Evolutionary conservation across 129 eudicot species (phyloP), one percentile per base, ranked within the genome.

Genomic region (Tagetes patula): DNA sequence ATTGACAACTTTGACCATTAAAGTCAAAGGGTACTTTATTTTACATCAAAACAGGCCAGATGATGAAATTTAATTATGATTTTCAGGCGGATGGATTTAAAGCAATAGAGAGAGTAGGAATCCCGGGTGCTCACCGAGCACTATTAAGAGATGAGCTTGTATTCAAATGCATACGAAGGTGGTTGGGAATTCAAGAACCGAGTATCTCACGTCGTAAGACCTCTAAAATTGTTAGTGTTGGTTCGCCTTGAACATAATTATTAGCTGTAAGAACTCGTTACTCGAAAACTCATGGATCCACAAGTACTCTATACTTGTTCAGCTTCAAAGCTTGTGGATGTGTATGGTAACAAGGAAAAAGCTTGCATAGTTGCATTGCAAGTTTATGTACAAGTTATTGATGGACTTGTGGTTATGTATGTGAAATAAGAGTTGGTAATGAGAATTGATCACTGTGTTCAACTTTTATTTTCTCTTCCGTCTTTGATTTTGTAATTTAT

Each of bases 71-170:
- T 53, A 53, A 33, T 53, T 14, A 3, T 8, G 14, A 54, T 46
- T 0, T 63, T 33, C 59, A 78, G 82, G 82, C 77, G 7, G 82
- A 78, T 71, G 82, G 72, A 71, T 78, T 78, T 71, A 59, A 58
- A 40, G 82, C 82, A 10, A 53, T 64, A 41, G 77, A 71, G 70
- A 52, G 82, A 42, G 82, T 72, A 36, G 82, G 82, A 52, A 71
- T 78, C 41, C 78, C 78, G 1, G 82, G 78, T 53, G 74, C 82
- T 66, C 82, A 79, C 36, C 53, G 82, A 11, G 73, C 53, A 10
- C 62, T 79, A 45, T 36, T 72, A 55, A 72, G 82, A 79, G 78
- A 72, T 55, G 82, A 79, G 36, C 43, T 67, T 8, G 74, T 79
- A 72, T 79, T 72, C 27, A 45, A 53, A 45, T 72, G 72, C 78